Base-by-base conservation (phyloP, 2,329 filamentous ascomycete species). In the Pseudogymnoascus sp. region DNA sequence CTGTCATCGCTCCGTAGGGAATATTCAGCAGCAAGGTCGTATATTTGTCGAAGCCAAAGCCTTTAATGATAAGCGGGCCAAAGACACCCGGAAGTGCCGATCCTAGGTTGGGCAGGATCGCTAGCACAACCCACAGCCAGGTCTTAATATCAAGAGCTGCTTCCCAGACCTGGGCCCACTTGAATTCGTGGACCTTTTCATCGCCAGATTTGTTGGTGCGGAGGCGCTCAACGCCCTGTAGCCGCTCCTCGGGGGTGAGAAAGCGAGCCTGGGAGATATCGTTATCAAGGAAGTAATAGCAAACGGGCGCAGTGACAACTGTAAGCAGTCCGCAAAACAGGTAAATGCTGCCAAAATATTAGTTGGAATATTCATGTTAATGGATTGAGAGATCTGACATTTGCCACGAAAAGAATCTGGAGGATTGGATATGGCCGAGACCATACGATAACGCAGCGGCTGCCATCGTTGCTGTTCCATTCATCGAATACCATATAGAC, bases 401-500 rank as follows among this genome's bases (percentile, higher is more conserved):
- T 61, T 73, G 70, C 58, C 71, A 74, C 5, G 66, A 67, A 60
- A 74, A 70, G 8, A 81, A 68, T 0, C 61, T 65, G n/a, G 70
- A 59, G 4, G 79, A 81, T 1, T 80, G 62, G 64, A 86, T 83
- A 62, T 81, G 81, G 12, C 82, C 83, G 0, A 87, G 73, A 0
- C 82, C 82, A 63, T 84, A 85, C 0, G 79, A 82, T 15, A 37
- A 8, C 6, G 20, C 11, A 39, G 22, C 12, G 43, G 60, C 11
- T 25, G 77, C 75, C 65, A 84, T 82, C 67, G 80, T 81, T 3
- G 81, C 82, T 3, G 84, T 69, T 2, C 83, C 82, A 60, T 85
- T 82, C 79, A 84, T 85, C 18, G 77, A 78, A 66, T 85, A 84
- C 83, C 83, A 86, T 2, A 77, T 76, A 7, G 80, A 78, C 11